Evolutionary conservation across 2,329 filamentous ascomycete species (phyloP), one percentile per base, ranked within the genome.

Genomic region (Pezicula radicicola): DNA sequence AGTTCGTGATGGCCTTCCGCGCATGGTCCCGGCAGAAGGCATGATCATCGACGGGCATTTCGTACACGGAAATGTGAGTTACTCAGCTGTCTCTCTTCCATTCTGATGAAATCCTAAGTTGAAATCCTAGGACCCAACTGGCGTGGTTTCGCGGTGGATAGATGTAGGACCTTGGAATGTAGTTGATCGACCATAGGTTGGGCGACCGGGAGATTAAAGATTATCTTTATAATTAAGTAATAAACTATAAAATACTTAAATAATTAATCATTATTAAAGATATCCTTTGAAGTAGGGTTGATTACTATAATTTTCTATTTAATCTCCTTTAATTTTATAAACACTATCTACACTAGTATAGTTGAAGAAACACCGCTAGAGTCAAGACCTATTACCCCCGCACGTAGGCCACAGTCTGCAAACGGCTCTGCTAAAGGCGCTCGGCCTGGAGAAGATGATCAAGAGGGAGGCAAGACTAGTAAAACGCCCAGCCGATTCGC

Each of bases 291-390:
- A n/a, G n/a, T n/a, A n/a, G n/a, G n/a, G n/a, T n/a, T n/a, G n/a
- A n/a, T n/a, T n/a, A n/a, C n/a, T n/a, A n/a, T n/a, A n/a, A n/a
- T n/a, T n/a, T n/a, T n/a, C n/a, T n/a, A n/a, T n/a, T n/a, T n/a
- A n/a, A n/a, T n/a, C n/a, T n/a, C n/a, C n/a, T n/a, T n/a, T n/a
- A n/a, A n/a, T n/a, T n/a, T n/a, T 4, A 87, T 97, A 58, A 83
- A 87, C 60, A 77, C 96, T 3, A 92, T 92, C 66, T 84, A 81
- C 46, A 85, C 91, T 2, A 86, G 94, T 56, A 89, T 96, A 59
- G 87, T 97, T 6, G 93, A 97, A 67, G 90, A 91, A 18, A 76
- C 84, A 40, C 19, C 19, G 35, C 73, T 76, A 21, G 79, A 77
- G 55, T 74, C 80, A 4, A 53, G 60, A 54, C 62, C 64, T 28